phyloP scores from a whole-genome alignment of 495 filamentous ascomycete genomes.

The Hamigera avellanea region DNA sequence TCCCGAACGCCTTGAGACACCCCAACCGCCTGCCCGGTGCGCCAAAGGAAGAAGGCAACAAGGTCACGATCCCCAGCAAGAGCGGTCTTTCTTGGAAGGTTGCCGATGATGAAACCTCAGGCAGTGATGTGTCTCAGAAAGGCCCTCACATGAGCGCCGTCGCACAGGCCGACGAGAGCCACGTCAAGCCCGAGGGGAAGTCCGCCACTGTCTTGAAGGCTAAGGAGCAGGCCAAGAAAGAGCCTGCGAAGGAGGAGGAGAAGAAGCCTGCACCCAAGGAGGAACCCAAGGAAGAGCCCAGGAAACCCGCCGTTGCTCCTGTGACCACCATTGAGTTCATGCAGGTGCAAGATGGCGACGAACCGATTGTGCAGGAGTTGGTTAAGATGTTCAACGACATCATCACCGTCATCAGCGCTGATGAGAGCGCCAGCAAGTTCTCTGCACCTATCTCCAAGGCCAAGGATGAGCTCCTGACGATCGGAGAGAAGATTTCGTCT shows the following conservation, averaged over 20 bases:
- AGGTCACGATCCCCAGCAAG: slow-evolving; percentile 73
- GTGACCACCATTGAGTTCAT: slow-evolving; percentile 62
- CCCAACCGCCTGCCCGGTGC: slow-evolving; percentile 31
- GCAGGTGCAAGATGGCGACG: slow-evolving; percentile 58
- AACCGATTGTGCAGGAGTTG: slow-evolving; percentile 85
- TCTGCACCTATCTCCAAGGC: slow-evolving; percentile 64
- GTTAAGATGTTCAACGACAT: slow-evolving; percentile 92
- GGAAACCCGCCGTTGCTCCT: slow-evolving; percentile 27
- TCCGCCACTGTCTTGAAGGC: slow-evolving; percentile 15
- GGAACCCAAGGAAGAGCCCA: slow-evolving; percentile 12
- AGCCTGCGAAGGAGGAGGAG: slow-evolving; percentile 10
- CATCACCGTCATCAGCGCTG: slow-evolving; percentile 82
- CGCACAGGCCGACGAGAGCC: slow-evolving; percentile 12
- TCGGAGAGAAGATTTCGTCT: slow-evolving; percentile 59
- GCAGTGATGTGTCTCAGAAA: slow-evolving; percentile 32
- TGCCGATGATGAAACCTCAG: slow-evolving; percentile 40
- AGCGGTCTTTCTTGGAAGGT: slow-evolving; percentile 80
- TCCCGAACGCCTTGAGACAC: slow-evolving; percentile 58
- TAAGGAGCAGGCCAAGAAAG: slow-evolving; percentile 15
- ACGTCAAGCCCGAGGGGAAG: slow-evolving; percentile 25
- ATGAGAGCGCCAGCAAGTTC: slow-evolving; percentile 61
- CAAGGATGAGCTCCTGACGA: slow-evolving; percentile 67
- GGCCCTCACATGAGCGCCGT: slow-evolving; percentile 37
- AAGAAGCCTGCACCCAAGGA: slow-evolving; percentile 21
- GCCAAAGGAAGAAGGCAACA: slow-evolving; percentile 48